Base-by-base conservation (phyloP, 176 grass and related monocot species). In the Cenchrus purpureus region DNA sequence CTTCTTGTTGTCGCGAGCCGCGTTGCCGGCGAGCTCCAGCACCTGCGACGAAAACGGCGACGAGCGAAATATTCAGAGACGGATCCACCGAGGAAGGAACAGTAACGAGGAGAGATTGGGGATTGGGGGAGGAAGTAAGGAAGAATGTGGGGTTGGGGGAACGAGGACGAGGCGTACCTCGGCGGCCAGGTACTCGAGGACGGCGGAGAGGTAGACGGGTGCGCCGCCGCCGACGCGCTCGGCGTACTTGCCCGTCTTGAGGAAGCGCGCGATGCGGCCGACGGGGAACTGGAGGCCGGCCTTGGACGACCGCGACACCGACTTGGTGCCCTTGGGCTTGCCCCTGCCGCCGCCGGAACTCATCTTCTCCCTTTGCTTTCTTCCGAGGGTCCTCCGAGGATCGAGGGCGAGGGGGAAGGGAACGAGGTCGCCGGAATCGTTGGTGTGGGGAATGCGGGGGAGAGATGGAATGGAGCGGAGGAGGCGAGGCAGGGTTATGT, bases 241-340 rank as follows among this genome's bases (percentile, higher is more conserved):
- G n/a, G 93, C 88, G 83, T 95, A 95, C 86, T 95, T 95, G 67
- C 93, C 90, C n/a, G 81, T 64, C 83, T 95, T 95, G 76, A 95
- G 93, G 83, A 85, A 92, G 59, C 93, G 78, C 13, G 86, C 93
- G 31, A 95, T 86, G 65, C 90, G 91, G 71, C 90, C 93, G 44
- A 95, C 90, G 86, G 93, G 93, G 72, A 95, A 95, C 93, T 92
- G 90, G 17, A 95, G 88, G 0, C 93, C 93, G 12, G 93, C 93
- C 80, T 95, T 95, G 60, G 86, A 50, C 3, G 90, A 92, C 83
- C 90, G 78, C 73, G 90, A 64, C 52, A 83, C 74, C 9, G 79
- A 1, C 86, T 92, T 92, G 67, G 86, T 29, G 2, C 65, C 83
- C 90, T 89, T 89, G 4, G 86, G 32, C 86, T 50, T 92, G 52